Percentiles rank a stretch among this genome's conserved stretches.
phyloP scores from a whole-genome alignment of 331 rosid genomes.

The Acacia pycnantha region DNA sequence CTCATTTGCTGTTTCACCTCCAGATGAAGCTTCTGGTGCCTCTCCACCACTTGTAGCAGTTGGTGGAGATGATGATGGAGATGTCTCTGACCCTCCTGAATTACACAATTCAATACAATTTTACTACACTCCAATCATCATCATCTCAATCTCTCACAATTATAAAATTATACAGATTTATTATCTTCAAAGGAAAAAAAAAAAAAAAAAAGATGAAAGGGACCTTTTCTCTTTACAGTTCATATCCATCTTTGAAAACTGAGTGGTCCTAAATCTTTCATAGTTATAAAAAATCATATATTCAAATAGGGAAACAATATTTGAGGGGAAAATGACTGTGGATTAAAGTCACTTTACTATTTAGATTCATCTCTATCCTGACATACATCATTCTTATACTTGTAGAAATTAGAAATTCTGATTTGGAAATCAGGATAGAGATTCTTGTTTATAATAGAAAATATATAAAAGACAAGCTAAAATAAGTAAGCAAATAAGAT shows the following conservation, averaged over 20 bases:
- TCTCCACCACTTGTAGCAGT: constrained; percentile 2
- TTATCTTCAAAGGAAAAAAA: neutral
- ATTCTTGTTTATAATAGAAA: neutral
- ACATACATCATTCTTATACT: neutral
- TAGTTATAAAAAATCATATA: neutral
- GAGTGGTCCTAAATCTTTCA: neutral
- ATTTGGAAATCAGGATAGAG: neutral
- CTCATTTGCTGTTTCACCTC: constrained; percentile 30
- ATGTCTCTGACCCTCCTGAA: constrained; percentile 21
- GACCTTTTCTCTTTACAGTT: neutral
- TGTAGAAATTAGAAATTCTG: neutral
- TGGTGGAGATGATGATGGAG: constrained; percentile 49
- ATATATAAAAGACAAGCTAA: neutral
- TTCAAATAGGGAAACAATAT: neutral
- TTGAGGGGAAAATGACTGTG: neutral
- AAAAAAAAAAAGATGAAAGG: neutral
- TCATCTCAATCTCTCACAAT: neutral
- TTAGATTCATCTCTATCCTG: too few species aligned
- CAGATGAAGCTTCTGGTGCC: constrained; percentile 25
- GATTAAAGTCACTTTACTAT: neutral
- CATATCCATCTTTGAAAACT: neutral
- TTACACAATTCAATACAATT: neutral
- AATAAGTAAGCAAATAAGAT: neutral
- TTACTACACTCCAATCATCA: constrained; percentile 12
- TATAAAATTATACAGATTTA: neutral